phyloP scores from a whole-genome alignment of 1,284 basidiomycete species.

The Cerioporus squamosus region DNA sequence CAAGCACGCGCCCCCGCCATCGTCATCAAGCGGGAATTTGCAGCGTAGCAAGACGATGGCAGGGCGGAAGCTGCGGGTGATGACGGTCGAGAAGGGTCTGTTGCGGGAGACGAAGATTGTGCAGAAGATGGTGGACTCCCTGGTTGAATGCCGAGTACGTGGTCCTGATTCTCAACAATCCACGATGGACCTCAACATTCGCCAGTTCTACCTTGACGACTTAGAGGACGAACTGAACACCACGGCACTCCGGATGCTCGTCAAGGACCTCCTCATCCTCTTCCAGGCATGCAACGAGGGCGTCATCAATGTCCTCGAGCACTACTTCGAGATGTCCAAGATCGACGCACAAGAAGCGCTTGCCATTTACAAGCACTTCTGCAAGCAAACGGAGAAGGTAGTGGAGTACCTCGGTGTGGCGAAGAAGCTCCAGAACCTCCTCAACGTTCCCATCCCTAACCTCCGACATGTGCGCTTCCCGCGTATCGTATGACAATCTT shows the following conservation, averaged over 20 bases:
- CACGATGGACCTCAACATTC: neutral
- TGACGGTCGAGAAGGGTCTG: slow-evolving; percentile 96
- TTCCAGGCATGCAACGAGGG: slow-evolving; percentile 99
- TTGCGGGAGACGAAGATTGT: slow-evolving; percentile 91
- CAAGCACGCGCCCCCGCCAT: slow-evolving; percentile 11
- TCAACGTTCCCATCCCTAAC: slow-evolving; percentile 94
- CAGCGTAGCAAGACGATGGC: slow-evolving; percentile 78
- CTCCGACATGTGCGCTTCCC: slow-evolving; percentile 75
- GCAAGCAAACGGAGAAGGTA: slow-evolving; percentile 91
- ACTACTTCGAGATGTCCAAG: slow-evolving; percentile 99
- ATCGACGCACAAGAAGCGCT: slow-evolving; percentile 89
- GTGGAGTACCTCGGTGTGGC: slow-evolving; percentile 95
- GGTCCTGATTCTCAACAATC: neutral
- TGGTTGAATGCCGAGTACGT: slow-evolving; percentile 86
- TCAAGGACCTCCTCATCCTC: slow-evolving; percentile 94
- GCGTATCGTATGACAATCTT: no score
- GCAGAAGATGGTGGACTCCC: slow-evolving; percentile 85
- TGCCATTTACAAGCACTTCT: slow-evolving; percentile 92
- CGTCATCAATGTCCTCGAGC: slow-evolving; percentile 96
- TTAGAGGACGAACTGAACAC: slow-evolving; percentile 91
- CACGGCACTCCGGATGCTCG: slow-evolving; percentile 91
- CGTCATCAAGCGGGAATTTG: slow-evolving; percentile 31
- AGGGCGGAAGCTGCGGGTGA: slow-evolving; percentile 83
- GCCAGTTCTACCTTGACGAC: slow-evolving; percentile 92
- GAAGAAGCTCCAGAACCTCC: slow-evolving; percentile 88